phyloP scores from a whole-genome alignment of 306 rosid genomes.

The Pyrus bretschneideri region DNA sequence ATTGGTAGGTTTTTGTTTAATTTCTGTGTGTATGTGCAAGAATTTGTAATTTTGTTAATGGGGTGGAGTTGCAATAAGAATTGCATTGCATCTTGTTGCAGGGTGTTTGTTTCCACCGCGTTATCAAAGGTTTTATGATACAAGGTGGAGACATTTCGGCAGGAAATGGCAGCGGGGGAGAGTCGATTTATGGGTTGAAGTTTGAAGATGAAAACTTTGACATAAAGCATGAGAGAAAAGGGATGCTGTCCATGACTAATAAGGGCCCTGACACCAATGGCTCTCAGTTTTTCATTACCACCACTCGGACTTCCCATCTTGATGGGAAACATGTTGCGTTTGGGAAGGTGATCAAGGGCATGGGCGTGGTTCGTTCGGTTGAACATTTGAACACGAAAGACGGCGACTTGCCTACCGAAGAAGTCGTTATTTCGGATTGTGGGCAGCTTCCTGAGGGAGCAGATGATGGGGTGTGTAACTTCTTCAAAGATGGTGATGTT shows the following conservation, averaged over 20 bases:
- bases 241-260: constrained; percentile 68
- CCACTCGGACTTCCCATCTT: constrained; percentile 50
- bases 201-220: constrained; percentile 71
- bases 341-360: constrained; percentile 63
- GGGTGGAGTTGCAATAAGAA: not conserved
- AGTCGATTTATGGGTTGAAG: constrained; percentile 56
- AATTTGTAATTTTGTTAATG: not conserved
- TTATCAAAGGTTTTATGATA: constrained; percentile 69
- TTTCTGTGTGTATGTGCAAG: not conserved
- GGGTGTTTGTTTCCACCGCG: constrained; percentile 60
- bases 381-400: constrained; percentile 43
- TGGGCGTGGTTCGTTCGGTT: constrained; percentile 60
- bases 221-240: constrained; percentile 71
- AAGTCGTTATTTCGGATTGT: constrained; percentile 47
- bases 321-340: constrained; percentile 80
- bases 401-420: constrained; percentile 35
- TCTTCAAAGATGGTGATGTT: constrained; percentile 64
- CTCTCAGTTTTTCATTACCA: constrained; percentile 58
- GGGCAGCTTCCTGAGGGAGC: constrained; percentile 56
- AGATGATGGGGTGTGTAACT: constrained; percentile 55
- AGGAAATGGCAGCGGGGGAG: constrained; percentile 67
- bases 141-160: constrained; percentile 79
- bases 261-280: constrained; percentile 55
- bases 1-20: not conserved
- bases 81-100: not conserved